Conservation (phyloP, 306 rosid species). For the Carpinus viminea region DNA sequence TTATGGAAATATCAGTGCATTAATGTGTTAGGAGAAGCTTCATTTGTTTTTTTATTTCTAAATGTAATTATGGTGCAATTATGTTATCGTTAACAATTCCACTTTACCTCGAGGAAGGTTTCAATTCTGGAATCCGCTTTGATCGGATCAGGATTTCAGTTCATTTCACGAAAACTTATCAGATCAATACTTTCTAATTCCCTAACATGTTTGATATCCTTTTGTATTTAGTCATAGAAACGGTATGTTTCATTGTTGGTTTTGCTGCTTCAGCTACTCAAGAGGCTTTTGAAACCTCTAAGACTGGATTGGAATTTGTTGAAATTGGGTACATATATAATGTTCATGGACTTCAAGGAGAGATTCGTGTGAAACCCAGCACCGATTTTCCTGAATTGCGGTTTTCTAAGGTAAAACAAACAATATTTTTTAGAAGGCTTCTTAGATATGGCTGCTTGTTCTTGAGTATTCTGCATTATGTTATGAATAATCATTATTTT, state of each 20-base stretch:
- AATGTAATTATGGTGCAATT: background rate
- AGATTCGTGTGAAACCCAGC: constrained; percentile 67
- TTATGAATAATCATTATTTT: constrained; percentile 5
- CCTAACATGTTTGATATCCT: background rate
- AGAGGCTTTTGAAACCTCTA: constrained; percentile 44
- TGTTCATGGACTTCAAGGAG: constrained; percentile 82
- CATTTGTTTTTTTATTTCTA: background rate
- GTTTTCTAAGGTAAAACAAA: constrained; percentile 55
- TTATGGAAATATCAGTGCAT: background rate
- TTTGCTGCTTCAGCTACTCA: constrained; percentile 41
- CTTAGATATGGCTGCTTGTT: background rate
- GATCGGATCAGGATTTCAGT: too few relatives aligned
- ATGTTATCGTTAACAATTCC: background rate
- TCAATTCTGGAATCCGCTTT: too few relatives aligned
- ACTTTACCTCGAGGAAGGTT: background rate
- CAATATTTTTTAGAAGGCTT: background rate
- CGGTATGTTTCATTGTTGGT: background rate
- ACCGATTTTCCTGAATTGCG: constrained; percentile 88
- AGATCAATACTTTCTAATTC: background rate
- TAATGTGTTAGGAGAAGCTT: background rate
- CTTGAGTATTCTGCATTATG: background rate
- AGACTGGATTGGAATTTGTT: constrained; percentile 41
- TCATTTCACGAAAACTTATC: too few relatives aligned
- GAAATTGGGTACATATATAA: constrained; percentile 72
- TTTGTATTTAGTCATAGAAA: background rate